These are phyloP conservation scores for Paulinella micropora DNA, from an alignment of 78 protist genomes.

Conservation along the genomic window DNA sequence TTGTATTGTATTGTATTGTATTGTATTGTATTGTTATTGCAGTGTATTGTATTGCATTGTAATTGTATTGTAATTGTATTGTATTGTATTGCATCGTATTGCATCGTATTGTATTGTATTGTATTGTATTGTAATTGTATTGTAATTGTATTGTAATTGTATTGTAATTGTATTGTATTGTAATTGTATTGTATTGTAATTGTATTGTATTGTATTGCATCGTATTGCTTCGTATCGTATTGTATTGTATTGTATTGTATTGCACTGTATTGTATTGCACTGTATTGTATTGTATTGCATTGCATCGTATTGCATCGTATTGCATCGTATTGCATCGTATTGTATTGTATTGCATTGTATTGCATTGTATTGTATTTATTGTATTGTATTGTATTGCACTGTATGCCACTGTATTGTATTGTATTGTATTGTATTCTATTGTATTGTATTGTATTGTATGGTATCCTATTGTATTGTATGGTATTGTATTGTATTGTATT, in stretches of 20 bases:
- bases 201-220: too few relatives aligned
- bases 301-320: background rate
- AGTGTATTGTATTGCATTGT: background rate
- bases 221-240: too few relatives aligned
- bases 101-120: background rate
- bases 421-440: too few relatives aligned
- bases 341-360: too few relatives aligned
- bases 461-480: too few relatives aligned
- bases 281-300: background rate
- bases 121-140: background rate
- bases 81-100: background rate
- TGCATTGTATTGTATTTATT: too few relatives aligned
- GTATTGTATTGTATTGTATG: too few relatives aligned
- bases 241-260: too few relatives aligned
- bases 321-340: background rate
- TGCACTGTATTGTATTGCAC: background rate
- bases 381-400: too few relatives aligned
- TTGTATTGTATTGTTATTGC: background rate
- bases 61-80: background rate
- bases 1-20: background rate
- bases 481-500: too few relatives aligned
- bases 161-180: background rate
- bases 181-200: background rate
- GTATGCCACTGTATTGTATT: too few relatives aligned
- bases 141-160: background rate